Base-by-base conservation (phyloP, 169 alveolate species). In the Plasmodium vivax region DNA sequence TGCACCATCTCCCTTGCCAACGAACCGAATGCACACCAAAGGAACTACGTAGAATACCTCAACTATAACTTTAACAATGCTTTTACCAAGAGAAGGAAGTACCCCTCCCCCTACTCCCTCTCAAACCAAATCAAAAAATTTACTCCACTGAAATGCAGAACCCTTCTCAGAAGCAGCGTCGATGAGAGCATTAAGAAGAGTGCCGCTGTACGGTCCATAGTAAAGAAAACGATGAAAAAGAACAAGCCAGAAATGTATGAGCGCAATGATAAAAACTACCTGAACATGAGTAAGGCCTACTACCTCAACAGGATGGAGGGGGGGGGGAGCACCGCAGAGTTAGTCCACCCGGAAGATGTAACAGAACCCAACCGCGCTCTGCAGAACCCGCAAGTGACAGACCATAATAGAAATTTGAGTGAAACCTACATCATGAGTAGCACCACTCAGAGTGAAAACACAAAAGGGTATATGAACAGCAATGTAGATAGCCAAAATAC, bases 391-490 rank as follows among this genome's bases (percentile, higher is more conserved):
- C 43, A 19, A 36, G 16, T 51, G 23, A 16, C 62, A 51, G 62
- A 14, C 6, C 62, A 51, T 51, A 51, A 8, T 3, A 36, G 43
- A 32, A 87, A 87, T 32, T n/a, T 87, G 6, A 75, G 56, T 45
- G 93, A 87, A 54, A 75, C 93, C 45, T 87, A 75, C 77, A 87
- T 87, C 5, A 34, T 87, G 87, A 87, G 93, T 77, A 87, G 62
- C 82, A 54, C 85, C 12, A 79, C 84, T 1, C 93, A 87, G 32
- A 87, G 93, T 45, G 93, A 51, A n/a, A 54, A 87, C 45, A 56
- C 27, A 77, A 47, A 47, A 56, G 72, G 88, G n/a, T 54, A 79
- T 38, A 38, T 54, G 54, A 87, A 74, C 16, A 62, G 14, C 8
- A 83, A 83, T 87, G 47, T 38, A 32, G 85, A 87, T 71, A 71